Percentiles rank a stretch among this genome's conserved stretches.
Conservation (phyloP, 495 filamentous ascomycete genomes). For the Talaromyces wortmannii region DNA sequence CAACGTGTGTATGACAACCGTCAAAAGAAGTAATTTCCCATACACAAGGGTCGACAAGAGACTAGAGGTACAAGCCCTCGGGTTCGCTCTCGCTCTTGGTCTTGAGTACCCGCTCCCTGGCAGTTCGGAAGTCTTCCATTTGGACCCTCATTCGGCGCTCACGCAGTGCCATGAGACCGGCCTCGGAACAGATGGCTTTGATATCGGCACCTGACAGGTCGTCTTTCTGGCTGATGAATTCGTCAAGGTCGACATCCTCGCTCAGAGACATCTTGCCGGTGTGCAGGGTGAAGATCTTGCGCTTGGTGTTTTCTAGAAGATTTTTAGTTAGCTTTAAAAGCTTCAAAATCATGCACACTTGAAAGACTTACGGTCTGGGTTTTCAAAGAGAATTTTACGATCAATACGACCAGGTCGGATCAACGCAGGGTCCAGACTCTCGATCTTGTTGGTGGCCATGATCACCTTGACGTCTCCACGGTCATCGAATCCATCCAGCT, state of each 20-base stretch:
- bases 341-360: neutral
- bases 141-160: constrained; percentile 97
- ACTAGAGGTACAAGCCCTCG: constrained; percentile 96
- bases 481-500: constrained; percentile 98
- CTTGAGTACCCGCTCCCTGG: constrained; percentile 91
- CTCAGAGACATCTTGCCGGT: constrained; percentile 98
- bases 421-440: constrained; percentile 90
- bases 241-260: constrained; percentile 92
- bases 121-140: constrained; percentile 95
- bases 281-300: constrained; percentile 99
- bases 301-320: constrained; percentile 82
- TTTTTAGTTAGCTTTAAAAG: constrained; percentile 19
- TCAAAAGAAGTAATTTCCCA: no score
- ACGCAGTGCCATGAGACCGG: constrained; percentile 88
- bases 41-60: neutral
- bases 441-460: constrained; percentile 99
- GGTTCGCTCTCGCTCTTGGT: constrained; percentile 98
- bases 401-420: constrained; percentile 98
- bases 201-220: constrained; percentile 97
- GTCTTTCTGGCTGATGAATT: constrained; percentile 98
- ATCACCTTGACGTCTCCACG: constrained; percentile 99
- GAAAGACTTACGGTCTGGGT: constrained; percentile 74
- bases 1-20: no score
- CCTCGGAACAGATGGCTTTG: constrained; percentile 97
- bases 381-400: constrained; percentile 98